Evolutionary conservation across 768 basidiomycete species (phyloP), one percentile per base, ranked within the genome.

Genomic region (Brasilioporus rufonigricans): DNA sequence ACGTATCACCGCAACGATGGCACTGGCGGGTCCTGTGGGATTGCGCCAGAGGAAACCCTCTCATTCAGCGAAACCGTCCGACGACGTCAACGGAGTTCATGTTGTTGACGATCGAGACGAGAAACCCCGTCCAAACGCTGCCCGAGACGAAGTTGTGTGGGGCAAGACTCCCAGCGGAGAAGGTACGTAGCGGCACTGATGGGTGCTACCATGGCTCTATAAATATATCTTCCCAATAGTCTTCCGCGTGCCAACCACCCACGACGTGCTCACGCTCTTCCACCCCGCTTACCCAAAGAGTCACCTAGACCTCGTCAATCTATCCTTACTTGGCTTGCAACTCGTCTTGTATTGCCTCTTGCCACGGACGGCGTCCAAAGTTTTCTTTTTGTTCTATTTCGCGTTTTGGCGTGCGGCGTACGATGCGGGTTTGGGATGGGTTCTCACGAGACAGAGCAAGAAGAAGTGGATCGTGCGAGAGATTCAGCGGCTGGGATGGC

Each of bases 391-490:
- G 23, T 53, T 89, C 56, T 96, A 95, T 71, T 98, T 99, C 66
- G 85, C 85, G 11, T 91, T 98, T 70, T 99, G 95, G 93, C 77
- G 97, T 2, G 79, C 82, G 4, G 87, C 91, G 11, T 99, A 99
- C 67, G 91, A 99, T 70, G 87, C 82, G 31, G 96, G 96, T 1
- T 81, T 99, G 44, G 97, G 94, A 0, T 97, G 89, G 86, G 82
- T 98, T 12, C 77, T 99, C 53, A 92, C 92, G 11, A 89, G 91
- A 69, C 97, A 99, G 73, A 96, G 93, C 77, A 95, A 96, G 76
- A 86, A 84, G 73, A 88, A 84, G 64, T 98, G 93, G 90, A 91
- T 99, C 61, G 93, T 97, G 43, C 77, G 83, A 29, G 83, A 87
- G 62, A 78, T 98, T 2, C 82, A 89, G 53, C 75, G 79, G 5